These are phyloP conservation scores for Boletus rubroflammeus DNA, from an alignment of 768 basidiomycete species.

Conservation along the genomic window DNA sequence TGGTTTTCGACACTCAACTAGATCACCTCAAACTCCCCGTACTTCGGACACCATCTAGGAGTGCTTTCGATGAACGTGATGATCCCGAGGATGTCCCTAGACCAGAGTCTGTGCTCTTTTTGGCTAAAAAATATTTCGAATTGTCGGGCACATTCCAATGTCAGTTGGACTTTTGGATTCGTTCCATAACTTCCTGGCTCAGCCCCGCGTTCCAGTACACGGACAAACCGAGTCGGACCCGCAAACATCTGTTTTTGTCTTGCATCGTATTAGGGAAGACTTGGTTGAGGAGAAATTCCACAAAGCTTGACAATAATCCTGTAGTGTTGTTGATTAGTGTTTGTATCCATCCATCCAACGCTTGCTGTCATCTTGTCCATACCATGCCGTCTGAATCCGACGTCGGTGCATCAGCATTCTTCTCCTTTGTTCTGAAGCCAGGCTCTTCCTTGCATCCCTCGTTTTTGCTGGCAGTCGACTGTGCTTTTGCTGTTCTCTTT, in stretches of 20 bases:
- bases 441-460: slow-evolving; percentile 74
- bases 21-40: slow-evolving; percentile 49
- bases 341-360: slow-evolving; percentile 4
- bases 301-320: not conserved
- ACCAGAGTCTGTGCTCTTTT: slow-evolving; percentile 36
- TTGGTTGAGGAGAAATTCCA: not conserved
- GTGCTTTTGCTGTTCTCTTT: slow-evolving; percentile 54
- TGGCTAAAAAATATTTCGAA: slow-evolving; percentile 55
- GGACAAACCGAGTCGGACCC: slow-evolving; percentile 1
- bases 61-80: slow-evolving; percentile 14
- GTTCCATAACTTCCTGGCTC: not conserved
- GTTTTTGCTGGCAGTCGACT: slow-evolving; percentile 63
- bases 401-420: slow-evolving; percentile 31
- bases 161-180: slow-evolving; percentile 30
- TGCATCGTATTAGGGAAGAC: slow-evolving; percentile 11
- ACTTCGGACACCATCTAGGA: slow-evolving; percentile 28
- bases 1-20: slow-evolving; percentile 61
- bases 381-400: slow-evolving; percentile 24
- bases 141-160: slow-evolving; percentile 43
- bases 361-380: not conserved
- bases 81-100: slow-evolving; percentile 19
- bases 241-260: slow-evolving; percentile 4
- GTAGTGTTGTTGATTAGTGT: slow-evolving; percentile 16
- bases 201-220: slow-evolving; percentile 7
- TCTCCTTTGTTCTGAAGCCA: slow-evolving; percentile 61